Evolutionary conservation across 129 eudicot species (phyloP), one percentile per base, ranked within the genome.

Genomic region (Smallanthus sonchifolius): DNA sequence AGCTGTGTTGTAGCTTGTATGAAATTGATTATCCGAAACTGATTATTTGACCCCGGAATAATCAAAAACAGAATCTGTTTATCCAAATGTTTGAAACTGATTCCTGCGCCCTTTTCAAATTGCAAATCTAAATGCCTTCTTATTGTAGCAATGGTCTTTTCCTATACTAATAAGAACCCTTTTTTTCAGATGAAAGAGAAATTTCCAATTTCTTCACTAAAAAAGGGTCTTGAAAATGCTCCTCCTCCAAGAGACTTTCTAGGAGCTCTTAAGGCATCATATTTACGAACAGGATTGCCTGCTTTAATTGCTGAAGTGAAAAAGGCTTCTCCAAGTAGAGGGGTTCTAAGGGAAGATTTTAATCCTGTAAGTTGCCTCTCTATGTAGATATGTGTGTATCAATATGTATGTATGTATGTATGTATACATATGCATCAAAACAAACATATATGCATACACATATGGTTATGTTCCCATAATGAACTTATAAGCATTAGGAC

Each of bases 321-420:
- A 85, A 94, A 94, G 84, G 99, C 99, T 74, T 94, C 99, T 35
- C 99, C 99, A 7, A 90, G 97, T 84, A 88, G 96, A 82, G 99
- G 99, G 43, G 83, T 94, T 66, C 40, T 94, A 36, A 86, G 97
- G 84, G 97, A 91, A 84, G 81, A 94, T 75, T 94, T 94, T 77
- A 63, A 94, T 85, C 99, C 99, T 35, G 99, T 94, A 88, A 76
- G 91, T 79, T 42, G 28, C 4, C 72, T 62, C 17, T 75, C 37
- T 9, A 3, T 64, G 20, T 48, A 48, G 30, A 28, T 43, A 15
- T 57, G 38, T 40, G 36, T 17, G 20, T 16, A 69, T 47, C 38
- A 24, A 32, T 70, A 19, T 36, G 11, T 36, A 8, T 37, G 42
- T 54, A 16, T 38, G 51, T 36, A 11, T 24, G 13, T 72, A 40